Base-by-base conservation (phyloP, 2,329 filamentous ascomycete species). In the Colletotrichum eremochloae region DNA sequence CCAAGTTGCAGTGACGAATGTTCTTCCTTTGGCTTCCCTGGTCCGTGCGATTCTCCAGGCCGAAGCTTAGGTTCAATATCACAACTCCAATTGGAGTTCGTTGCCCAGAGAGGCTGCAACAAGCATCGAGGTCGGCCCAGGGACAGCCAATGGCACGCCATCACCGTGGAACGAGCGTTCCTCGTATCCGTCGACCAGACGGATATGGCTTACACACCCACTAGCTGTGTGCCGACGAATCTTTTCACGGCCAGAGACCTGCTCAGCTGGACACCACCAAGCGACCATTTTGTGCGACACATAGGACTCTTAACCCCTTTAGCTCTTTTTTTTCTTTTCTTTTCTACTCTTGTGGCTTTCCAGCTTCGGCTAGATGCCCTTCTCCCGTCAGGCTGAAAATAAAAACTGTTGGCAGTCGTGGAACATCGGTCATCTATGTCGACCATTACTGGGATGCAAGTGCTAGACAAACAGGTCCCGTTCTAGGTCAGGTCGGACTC, bases 131-230 rank as follows among this genome's bases (percentile, higher is more conserved):
- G 8, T 36, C 20, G 6, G 55, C 20, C 38, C 38, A 42, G n/a
- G 20, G 24, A 58, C 7, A 14, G 38, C 56, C 36, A 42, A 42
- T n/a, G 36, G 55, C 55, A 38, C 38, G 38, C 20, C 38, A 9
- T 42, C 7, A 14, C 24, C 20, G 36, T 29, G 38, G 36, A 3
- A 29, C 3, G 31, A 9, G 2, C 5, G 24, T 6, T 18, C n/a
- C 38, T 42, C 38, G 56, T 42, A 40, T 58, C n/a, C 36, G 38
- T 9, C 56, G 3, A 11, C 6, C 15, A 6, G 8, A 40, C 36
- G 38, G 14, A 42, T 58, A 42, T 42, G 56, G n/a, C 56, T 58
- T 58, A 58, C 56, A 58, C 56, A 58, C 36, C 50, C 38, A 42
- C 38, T 29, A 42, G 56, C 12, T 18, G 12, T 29, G n/a, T 15